A percentile compares a stretch with the other conserved stretches of the same genome.
Evolutionary conservation across 202 grass and related monocot genomes (phyloP).

Genomic region (Carex arenaria): DNA sequence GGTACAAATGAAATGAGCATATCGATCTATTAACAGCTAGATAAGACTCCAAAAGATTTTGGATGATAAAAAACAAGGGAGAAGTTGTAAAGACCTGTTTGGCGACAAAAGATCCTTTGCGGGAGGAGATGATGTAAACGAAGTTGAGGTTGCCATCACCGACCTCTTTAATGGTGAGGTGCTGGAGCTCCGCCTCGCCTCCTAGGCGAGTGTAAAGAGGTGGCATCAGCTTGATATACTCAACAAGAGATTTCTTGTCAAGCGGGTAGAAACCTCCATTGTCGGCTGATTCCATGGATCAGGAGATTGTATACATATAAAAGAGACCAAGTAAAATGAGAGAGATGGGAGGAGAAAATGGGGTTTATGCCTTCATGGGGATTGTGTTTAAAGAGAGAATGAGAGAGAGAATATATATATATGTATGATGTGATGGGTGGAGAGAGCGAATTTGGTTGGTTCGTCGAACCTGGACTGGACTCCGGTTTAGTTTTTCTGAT

Average conservation of each 20-base stretch:
- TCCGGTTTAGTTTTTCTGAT: too few relatives aligned
- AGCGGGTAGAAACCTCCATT: slow-evolving; percentile 45
- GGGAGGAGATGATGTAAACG: slow-evolving; percentile 78
- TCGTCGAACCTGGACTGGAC: slow-evolving; percentile 36
- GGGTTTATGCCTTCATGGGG: too few relatives aligned
- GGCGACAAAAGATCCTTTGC: slow-evolving; percentile 57
- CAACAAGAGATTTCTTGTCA: slow-evolving; percentile 59
- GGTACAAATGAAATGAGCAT: not conserved
- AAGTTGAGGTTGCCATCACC: slow-evolving; percentile 99
- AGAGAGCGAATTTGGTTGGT: slow-evolving; percentile 13
- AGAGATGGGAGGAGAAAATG: not conserved
- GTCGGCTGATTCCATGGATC: slow-evolving; percentile 36
- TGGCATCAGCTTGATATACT: slow-evolving; percentile 76
- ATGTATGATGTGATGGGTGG: not conserved
- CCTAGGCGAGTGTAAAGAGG: slow-evolving; percentile 50
- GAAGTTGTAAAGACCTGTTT: slow-evolving; percentile 51
- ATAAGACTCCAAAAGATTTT: too few relatives aligned
- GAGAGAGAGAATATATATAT: too few relatives aligned
- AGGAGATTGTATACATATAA: not conserved
- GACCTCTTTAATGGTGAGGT: slow-evolving; percentile 67
- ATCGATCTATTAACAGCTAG: too few relatives aligned
- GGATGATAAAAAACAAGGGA: too few relatives aligned
- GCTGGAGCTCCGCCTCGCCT: slow-evolving; percentile 26
- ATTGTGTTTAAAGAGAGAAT: too few relatives aligned
- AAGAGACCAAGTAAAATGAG: too few relatives aligned